A percentile compares a stretch with the other conserved stretches of the same genome.
Evolutionary conservation across 1,284 basidiomycete species (phyloP).

Genomic region (Trichosporon sp.): DNA sequence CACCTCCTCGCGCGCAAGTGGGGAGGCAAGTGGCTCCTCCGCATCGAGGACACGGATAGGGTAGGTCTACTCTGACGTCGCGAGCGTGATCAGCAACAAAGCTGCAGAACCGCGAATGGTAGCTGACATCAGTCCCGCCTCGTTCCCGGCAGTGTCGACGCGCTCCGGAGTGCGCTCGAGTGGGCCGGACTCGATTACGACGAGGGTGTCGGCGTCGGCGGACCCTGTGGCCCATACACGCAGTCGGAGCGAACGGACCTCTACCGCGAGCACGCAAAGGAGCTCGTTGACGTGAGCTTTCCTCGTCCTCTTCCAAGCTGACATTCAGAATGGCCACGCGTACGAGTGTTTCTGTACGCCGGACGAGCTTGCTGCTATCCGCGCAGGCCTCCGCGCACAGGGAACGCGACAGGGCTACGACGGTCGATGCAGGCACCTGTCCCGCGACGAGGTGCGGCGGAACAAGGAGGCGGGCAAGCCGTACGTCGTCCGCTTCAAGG

Average conservation of each 20-base stretch:
- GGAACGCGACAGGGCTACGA: slow-evolving; percentile 81
- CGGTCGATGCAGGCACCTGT: slow-evolving; percentile 77
- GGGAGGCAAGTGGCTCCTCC: slow-evolving; percentile 79
- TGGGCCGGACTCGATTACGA: slow-evolving; percentile 96
- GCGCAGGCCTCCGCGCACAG: slow-evolving; percentile 67
- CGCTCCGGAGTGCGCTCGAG: slow-evolving; percentile 71
- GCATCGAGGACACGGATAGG: slow-evolving; percentile 93
- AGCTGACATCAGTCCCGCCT: slow-evolving; percentile 65
- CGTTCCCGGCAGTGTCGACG: slow-evolving; percentile 81
- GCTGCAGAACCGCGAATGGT: background rate
- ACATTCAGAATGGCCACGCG: slow-evolving; percentile 72
- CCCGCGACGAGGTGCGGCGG: slow-evolving; percentile 78
- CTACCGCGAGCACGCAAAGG: slow-evolving; percentile 73
- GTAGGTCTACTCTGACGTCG: slow-evolving; percentile 59
- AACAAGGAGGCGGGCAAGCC: slow-evolving; percentile 74
- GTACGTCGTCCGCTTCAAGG: slow-evolving; percentile 83
- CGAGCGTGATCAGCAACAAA: background rate
- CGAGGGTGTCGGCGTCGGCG: slow-evolving; percentile 72
- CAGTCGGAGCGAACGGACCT: slow-evolving; percentile 86
- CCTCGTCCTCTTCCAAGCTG: background rate
- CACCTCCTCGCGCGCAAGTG: slow-evolving; percentile 79
- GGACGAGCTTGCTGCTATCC: slow-evolving; percentile 67
- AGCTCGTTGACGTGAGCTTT: slow-evolving; percentile 69
- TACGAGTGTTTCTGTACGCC: slow-evolving; percentile 93
- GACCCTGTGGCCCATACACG: slow-evolving; percentile 25